These are phyloP conservation scores for Takakia lepidozioides DNA, from an alignment of 225 moss, liverwort and hornwort genomes.

Conservation along the genomic window DNA sequence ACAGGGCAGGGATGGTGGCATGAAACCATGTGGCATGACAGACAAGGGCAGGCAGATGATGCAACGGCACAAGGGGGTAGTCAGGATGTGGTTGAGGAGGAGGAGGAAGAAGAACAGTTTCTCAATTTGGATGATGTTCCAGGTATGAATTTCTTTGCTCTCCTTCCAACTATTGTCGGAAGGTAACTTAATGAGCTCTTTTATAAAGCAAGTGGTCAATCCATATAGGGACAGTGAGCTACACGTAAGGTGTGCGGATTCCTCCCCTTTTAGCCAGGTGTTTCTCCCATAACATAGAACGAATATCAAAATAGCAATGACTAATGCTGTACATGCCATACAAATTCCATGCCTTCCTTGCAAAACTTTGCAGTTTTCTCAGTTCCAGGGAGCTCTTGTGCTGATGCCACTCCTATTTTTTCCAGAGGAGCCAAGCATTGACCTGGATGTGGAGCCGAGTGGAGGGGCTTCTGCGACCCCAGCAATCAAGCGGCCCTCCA, in stretches of 20 bases:
- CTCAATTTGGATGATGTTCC: conserved; percentile 31
- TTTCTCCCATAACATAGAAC: too few species aligned
- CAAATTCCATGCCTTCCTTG: too few species aligned
- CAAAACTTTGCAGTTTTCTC: too few species aligned
- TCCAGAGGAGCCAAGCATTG: conserved; percentile 43
- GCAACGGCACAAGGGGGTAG: conserved; percentile 13
- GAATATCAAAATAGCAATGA: too few species aligned
- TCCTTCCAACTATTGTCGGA: neutral
- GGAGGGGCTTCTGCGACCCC: conserved; percentile 10
- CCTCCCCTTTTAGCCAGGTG: too few species aligned
- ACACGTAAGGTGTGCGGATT: too few species aligned
- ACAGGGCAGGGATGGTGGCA: too few species aligned
- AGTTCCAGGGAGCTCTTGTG: too few species aligned
- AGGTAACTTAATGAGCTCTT: neutral
- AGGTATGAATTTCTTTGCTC: conserved; percentile 17
- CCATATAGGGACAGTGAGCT: neutral
- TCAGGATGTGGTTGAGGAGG: conserved; percentile 15
- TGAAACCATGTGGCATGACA: too few species aligned
- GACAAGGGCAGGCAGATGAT: conserved; percentile 29
- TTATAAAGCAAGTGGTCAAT: too few species aligned
- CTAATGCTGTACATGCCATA: too few species aligned
- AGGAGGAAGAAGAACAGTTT: conserved; percentile 37
- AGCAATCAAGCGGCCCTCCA: conserved; percentile 26
- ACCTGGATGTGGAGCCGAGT: conserved; percentile 24
- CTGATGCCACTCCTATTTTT: neutral